Evolutionary conservation across 208 protist genomes (phyloP).

Genomic region (Borovskyia barvae): DNA sequence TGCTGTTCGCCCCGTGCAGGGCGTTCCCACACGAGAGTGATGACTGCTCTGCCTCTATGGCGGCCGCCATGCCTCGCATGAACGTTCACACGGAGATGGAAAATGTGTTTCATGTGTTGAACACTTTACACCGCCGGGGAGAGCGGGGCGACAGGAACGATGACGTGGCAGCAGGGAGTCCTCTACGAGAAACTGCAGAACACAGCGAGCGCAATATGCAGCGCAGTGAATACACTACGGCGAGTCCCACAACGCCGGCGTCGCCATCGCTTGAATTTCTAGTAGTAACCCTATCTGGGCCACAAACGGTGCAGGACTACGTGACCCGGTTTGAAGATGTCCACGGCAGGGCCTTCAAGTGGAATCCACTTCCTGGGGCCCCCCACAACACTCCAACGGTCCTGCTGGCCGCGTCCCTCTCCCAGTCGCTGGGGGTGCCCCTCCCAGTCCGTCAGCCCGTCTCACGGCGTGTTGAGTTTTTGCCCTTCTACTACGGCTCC

Average conservation of each 20-base stretch:
- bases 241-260: background rate
- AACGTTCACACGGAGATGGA: conserved; percentile 7
- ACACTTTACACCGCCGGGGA: background rate
- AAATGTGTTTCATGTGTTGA: conserved; percentile 2
- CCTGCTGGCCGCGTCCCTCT: conserved; percentile 16
- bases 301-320: conserved; percentile 16
- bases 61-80: conserved; percentile 22
- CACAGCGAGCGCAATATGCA: too few relatives aligned
- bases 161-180: background rate
- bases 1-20: conserved; percentile 25
- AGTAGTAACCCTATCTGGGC: background rate
- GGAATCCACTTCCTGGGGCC: conserved; percentile 19
- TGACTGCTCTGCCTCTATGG: conserved; percentile 24
- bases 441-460: conserved; percentile 18
- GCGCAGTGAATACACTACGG: too few relatives aligned
- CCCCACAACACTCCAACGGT: conserved; percentile 8
- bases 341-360: conserved; percentile 33
- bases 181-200: too few relatives aligned
- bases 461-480: conserved; percentile 17
- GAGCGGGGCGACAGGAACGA: background rate
- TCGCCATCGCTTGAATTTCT: background rate
- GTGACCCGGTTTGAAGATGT: conserved; percentile 4
- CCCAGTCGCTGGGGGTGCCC: conserved; percentile 7
- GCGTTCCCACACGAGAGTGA: conserved; percentile 9
- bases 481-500: conserved; percentile 25